These are phyloP conservation scores for Yamadazyma taylorii DNA, from an alignment of 1,139 yeast species.

Conservation along the genomic window DNA sequence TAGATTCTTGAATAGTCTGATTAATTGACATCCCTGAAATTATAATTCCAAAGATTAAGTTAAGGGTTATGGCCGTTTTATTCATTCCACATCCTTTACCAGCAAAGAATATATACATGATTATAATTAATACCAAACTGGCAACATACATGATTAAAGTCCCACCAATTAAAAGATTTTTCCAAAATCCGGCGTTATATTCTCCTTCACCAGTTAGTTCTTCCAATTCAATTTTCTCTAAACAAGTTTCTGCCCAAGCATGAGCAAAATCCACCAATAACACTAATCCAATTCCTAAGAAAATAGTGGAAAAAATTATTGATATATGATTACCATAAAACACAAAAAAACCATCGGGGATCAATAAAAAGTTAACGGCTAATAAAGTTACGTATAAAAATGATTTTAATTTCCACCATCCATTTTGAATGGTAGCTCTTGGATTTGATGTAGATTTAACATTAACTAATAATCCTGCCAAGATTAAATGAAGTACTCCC, in stretches of 20 bases:
- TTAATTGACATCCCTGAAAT: slow-evolving; percentile 74
- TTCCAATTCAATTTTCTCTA: slow-evolving; percentile 84
- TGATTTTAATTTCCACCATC: slow-evolving; percentile 83
- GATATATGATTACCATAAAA: slow-evolving; percentile 92
- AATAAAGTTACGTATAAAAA: slow-evolving; percentile 59
- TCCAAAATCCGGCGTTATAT: slow-evolving; percentile 64
- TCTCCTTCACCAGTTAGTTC: slow-evolving; percentile 66
- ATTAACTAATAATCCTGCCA: slow-evolving; percentile 68
- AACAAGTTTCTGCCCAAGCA: slow-evolving; percentile 97
- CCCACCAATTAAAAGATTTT: slow-evolving; percentile 77
- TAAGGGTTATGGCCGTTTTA: slow-evolving; percentile 80
- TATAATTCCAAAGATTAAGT: slow-evolving; percentile 61
- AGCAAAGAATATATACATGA: slow-evolving; percentile 85
- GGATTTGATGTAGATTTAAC: slow-evolving; percentile 80
- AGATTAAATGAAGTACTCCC: slow-evolving; percentile 71
- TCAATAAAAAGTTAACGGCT: slow-evolving; percentile 60
- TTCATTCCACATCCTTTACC: slow-evolving; percentile 87
- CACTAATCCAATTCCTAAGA: slow-evolving; percentile 86
- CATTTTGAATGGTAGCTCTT: slow-evolving; percentile 83
- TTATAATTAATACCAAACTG: slow-evolving; percentile 65
- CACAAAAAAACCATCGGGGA: slow-evolving; percentile 86
- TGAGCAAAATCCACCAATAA: slow-evolving; percentile 95
- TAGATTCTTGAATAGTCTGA: slow-evolving; percentile 84
- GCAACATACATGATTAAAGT: slow-evolving; percentile 82
- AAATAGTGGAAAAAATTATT: slow-evolving; percentile 77